Conservation (phyloP, 306 rosid genomes). For the Clitoria ternatea region DNA sequence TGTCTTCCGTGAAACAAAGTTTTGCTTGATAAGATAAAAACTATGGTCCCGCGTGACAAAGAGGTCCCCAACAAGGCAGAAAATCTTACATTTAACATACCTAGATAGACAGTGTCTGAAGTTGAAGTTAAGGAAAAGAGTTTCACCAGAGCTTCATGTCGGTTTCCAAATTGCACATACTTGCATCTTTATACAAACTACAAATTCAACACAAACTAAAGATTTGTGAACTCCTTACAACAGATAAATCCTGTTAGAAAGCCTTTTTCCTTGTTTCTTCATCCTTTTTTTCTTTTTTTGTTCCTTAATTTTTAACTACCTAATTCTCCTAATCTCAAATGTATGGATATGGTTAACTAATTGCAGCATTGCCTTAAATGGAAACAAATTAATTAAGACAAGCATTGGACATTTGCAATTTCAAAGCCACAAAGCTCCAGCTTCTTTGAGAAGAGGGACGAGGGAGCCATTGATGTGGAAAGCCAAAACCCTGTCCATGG, state of each 20-base stretch:
- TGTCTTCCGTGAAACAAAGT: too few relatives aligned
- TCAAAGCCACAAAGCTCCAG: slow-evolving; percentile 89
- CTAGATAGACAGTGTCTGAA: background rate
- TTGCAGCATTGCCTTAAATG: background rate
- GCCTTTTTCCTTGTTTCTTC: background rate
- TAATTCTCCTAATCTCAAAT: background rate
- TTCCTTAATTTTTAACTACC: background rate
- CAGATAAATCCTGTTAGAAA: background rate
- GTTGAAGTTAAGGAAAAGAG: background rate
- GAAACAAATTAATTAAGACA: background rate
- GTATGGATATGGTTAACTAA: too few relatives aligned
- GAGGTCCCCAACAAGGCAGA: too few relatives aligned
- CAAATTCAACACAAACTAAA: background rate
- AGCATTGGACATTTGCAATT: too few relatives aligned
- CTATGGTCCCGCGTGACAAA: too few relatives aligned
- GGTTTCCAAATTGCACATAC: background rate
- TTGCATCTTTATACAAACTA: slow-evolving; percentile 11
- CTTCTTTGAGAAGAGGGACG: slow-evolving; percentile 88
- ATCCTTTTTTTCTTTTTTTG: background rate
- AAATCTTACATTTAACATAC: background rate
- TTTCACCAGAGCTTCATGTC: background rate
- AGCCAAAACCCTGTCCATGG: slow-evolving; percentile 87
- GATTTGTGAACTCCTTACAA: background rate
- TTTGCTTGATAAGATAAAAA: too few relatives aligned
- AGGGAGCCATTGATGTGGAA: slow-evolving; percentile 82